Evolutionary conservation across 2,329 filamentous ascomycete species (phyloP), one percentile per base, ranked within the genome.

Genomic region (Fusarium pininemorale): DNA sequence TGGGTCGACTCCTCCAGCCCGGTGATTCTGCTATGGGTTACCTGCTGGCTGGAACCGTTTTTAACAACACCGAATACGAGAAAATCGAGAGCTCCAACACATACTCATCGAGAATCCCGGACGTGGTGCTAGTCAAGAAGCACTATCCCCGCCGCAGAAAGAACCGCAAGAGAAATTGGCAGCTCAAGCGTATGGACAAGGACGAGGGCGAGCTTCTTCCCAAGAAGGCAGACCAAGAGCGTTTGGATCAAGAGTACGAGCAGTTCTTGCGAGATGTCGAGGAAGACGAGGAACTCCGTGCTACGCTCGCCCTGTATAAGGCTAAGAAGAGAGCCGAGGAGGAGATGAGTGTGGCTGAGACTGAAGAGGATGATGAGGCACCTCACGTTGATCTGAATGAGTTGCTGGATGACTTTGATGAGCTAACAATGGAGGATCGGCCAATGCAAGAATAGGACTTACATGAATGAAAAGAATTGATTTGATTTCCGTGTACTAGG

Each of bases 11-110:
- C 53, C 86, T 99, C 18, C 93, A 97, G 78, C 90, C 94, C 0
- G 96, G 96, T 60, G 96, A 99, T 84, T 95, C 94, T 0, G 96
- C 93, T 9, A 91, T 99, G 88, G 96, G 96, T n/a, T 99, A 98
- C 82, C 90, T 97, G 82, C 84, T 99, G 55, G 91, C 90, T 9
- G 95, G 94, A 56, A 92, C 94, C 62, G 97, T 97, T 82, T 98
- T 96, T 87, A 98, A 99, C 88, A 96, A 95, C 80, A 86, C 89
- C 15, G 89, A 97, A 76, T 95, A 93, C 76, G 95, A 98, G 77
- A 93, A 92, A 61, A 88, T 98, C 39, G 95, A 98, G 82, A 84
- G 89, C 57, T 94, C 92, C 60, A 90, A 90, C 81, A 90, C 92
- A 57, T 96, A 97, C 83, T 86, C 90, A 6, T 92, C 91, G 7